A percentile compares a stretch with the other conserved stretches of the same genome.
Conservation (phyloP, 345 rosid species). For the Rhodomyrtus tomentosa region DNA sequence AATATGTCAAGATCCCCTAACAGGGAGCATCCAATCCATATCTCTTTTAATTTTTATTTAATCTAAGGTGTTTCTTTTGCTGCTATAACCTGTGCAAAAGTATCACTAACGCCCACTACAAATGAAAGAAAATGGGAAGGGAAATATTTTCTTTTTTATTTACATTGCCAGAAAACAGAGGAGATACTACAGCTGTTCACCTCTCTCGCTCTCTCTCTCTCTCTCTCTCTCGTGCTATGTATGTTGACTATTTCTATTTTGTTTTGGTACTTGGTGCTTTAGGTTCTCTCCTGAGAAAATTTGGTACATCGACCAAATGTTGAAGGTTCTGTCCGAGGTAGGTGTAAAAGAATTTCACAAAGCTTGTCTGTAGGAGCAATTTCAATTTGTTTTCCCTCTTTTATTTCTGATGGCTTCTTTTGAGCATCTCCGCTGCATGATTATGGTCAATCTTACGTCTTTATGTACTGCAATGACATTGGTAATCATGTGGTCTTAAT, state of each 20-base stretch:
- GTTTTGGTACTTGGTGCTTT: slow-evolving; percentile 7
- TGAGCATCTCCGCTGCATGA: not conserved
- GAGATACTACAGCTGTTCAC: not conserved
- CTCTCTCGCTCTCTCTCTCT: not conserved
- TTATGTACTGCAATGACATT: not conserved
- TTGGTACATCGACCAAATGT: slow-evolving; percentile 99
- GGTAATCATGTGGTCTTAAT: not conserved
- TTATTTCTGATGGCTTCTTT: not conserved
- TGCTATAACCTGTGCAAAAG: not conserved
- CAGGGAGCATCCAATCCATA: not conserved
- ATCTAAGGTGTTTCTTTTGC: not conserved
- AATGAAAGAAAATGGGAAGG: not conserved
- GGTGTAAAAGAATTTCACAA: not conserved
- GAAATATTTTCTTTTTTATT: not conserved
- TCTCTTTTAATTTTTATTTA: not conserved
- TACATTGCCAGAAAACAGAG: not conserved
- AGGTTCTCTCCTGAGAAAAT: slow-evolving; percentile 96
- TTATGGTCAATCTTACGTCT: not conserved
- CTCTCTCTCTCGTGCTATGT: not conserved
- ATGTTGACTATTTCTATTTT: not conserved
- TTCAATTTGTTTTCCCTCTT: not conserved
- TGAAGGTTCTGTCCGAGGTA: slow-evolving; percentile 98
- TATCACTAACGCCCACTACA: not conserved
- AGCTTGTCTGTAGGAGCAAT: not conserved
- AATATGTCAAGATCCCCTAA: not conserved